Base-by-base conservation (phyloP, 1,139 yeast genomes). In the Kodamaea sp. region DNA sequence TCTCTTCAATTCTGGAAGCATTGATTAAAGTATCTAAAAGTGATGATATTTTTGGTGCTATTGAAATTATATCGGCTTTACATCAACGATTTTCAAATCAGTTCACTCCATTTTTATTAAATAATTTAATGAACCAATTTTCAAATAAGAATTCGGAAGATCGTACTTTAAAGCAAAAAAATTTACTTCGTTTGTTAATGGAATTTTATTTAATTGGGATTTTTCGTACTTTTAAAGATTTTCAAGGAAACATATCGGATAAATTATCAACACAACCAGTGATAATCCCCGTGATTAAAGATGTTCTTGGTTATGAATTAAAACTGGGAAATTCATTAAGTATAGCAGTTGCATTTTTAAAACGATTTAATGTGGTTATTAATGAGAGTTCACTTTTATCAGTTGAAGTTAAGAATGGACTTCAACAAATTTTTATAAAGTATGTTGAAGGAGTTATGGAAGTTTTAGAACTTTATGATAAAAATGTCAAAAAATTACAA, bases 201-300 rank as follows among this genome's bases (percentile, higher is more conserved):
- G 96, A 88, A 54, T 68, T 86, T 34, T 71, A 78, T 52, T 52
- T 79, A 3, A 75, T 73, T n/a, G 90, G 88, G 0, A 57, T 85
- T 1, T 73, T 81, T 43, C 58, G 73, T 11, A 57, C 64, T 4
- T 48, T 70, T 15, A 63, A 64, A 27, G 75, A 72, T 45, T 57
- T 62, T 29, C 52, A 53, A 11, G 53, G 51, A 33, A 65, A 57
- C 33, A 34, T 45, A 2, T 55, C 46, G 34, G 46, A 48, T 3
- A 60, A 57, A 44, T 43, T 25, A 29, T 50, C 45, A 6, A 39
- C 47, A 11, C 67, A 65, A 38, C 71, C 79, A 1, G 54, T 82
- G 1, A 47, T 81, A 1, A 52, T 78, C 6, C 58, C 73, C 2
- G 68, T 79, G 0, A 52, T 86, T 28, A 79, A 78, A 46, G 83